Base-by-base conservation (phyloP, 1,284 basidiomycete species). In the Malassezia slooffiae region DNA sequence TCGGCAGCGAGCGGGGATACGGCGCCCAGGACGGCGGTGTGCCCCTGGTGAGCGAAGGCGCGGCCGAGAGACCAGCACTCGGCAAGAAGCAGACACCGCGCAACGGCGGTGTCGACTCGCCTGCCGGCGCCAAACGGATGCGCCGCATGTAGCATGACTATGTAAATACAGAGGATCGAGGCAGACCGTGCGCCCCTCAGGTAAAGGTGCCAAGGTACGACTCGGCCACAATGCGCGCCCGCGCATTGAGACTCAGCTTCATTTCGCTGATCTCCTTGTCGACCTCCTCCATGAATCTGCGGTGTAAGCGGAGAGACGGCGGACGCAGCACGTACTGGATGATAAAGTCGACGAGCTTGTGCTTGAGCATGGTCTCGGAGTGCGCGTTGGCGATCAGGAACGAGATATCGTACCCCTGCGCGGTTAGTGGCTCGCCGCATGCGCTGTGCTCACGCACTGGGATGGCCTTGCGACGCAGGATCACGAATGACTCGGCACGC, bases 231-330 rank as follows among this genome's bases (percentile, higher is more conserved):
- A 85, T 96, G 72, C 93, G 85, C 1, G 93, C 90, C 47, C 93
- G 79, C 22, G 90, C 89, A 64, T 97, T 99, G 49, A 97, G 75
- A 59, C 83, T 73, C 28, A 78, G 67, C 60, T 78, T 78, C 72
- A 77, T 77, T 58, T 78, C 76, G 50, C 83, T 86, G 65, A 88
- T 87, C 69, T 86, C 85, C 70, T 82, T 85, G 69, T 87, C 85
- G 41, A 96, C 89, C 62, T 96, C 89, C 69, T 96, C 89, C 90
- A 96, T 96, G 70, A 96, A 95, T n/a, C n/a, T n/a, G n/a, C n/a
- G n/a, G n/a, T n/a, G n/a, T 68, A 83, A 85, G 28, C 12, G 22
- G 16, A 34, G 2, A 11, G 15, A 61, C 60, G 32, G 55, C 88
- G n/a, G n/a, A n/a, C n/a, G n/a, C n/a, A n/a, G n/a, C n/a, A n/a